phyloP scores from a whole-genome alignment of 441 rosid genomes.

The Populus hybrid region DNA sequence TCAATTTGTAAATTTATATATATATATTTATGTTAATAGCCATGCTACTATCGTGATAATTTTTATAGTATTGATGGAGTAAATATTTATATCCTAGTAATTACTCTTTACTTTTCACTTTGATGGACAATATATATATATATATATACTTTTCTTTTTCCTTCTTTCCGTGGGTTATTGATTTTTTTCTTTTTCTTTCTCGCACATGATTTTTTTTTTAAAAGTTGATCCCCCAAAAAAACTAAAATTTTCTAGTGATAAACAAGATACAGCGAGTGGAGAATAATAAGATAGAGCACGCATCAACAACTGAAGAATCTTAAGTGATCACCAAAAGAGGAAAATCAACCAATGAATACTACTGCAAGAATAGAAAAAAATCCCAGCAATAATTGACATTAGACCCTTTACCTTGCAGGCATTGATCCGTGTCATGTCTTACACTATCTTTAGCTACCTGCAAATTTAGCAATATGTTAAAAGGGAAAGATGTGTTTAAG shows the following conservation, averaged over 20 bases:
- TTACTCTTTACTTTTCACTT: too few relatives aligned
- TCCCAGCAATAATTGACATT: conserved; percentile 31
- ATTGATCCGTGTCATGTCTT: conserved; percentile 29
- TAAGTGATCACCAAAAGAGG: conserved; percentile 16
- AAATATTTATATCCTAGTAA: too few relatives aligned
- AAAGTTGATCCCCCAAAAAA: too few relatives aligned
- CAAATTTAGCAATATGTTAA: conserved; percentile 21
- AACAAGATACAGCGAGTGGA: conserved; percentile 24
- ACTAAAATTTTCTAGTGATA: conserved; percentile 1
- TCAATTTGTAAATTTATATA: background rate
- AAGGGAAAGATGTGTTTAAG: conserved; percentile 34
- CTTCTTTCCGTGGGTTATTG: too few relatives aligned
- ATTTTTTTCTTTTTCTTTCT: too few relatives aligned
- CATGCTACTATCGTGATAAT: too few relatives aligned
- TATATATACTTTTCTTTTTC: too few relatives aligned
- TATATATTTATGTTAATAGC: background rate
- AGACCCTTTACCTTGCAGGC: conserved; percentile 29
- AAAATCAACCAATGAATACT: background rate
- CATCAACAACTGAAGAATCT: conserved; percentile 24
- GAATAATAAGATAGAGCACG: conserved; percentile 22
- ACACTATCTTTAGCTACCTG: conserved; percentile 6
- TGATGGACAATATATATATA: too few relatives aligned
- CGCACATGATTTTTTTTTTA: too few relatives aligned
- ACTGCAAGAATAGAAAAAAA: conserved; percentile 7
- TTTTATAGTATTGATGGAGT: too few relatives aligned